Conservation (phyloP, 202 grass and related monocot species). For the Hordeum pubiflorum region DNA sequence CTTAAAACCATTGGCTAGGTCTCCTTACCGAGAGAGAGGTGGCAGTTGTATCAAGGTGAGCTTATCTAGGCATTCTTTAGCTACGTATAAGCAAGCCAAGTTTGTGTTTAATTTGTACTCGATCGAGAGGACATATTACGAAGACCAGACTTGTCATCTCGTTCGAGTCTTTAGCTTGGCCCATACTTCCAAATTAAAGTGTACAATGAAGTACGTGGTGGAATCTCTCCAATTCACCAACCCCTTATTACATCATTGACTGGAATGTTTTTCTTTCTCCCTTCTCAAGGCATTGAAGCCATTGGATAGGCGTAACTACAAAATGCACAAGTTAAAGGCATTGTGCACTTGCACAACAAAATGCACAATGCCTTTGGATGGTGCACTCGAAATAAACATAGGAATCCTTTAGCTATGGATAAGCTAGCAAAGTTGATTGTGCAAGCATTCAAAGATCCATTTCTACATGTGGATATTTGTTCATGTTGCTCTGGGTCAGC, state of each 20-base stretch:
- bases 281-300: background rate
- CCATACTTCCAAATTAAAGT: background rate
- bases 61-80: background rate
- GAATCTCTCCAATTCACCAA: slow-evolving; percentile 42
- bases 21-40: background rate
- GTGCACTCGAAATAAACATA: no score
- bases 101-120: background rate
- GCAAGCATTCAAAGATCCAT: no score
- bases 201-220: background rate
- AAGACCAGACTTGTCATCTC: background rate
- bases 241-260: slow-evolving; percentile 12
- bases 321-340: no score
- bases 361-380: no score
- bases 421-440: no score
- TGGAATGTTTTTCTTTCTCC: background rate
- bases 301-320: background rate
- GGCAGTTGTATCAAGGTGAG: background rate
- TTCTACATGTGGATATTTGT: no score
- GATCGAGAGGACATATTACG: background rate
- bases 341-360: no score
- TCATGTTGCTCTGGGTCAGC: no score
- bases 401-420: no score
- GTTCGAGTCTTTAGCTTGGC: background rate
- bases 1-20: background rate
- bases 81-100: slow-evolving; percentile 14